Evolutionary conservation across 2,329 filamentous ascomycete species (phyloP).

Genomic region (Fusarium annulatum): DNA sequence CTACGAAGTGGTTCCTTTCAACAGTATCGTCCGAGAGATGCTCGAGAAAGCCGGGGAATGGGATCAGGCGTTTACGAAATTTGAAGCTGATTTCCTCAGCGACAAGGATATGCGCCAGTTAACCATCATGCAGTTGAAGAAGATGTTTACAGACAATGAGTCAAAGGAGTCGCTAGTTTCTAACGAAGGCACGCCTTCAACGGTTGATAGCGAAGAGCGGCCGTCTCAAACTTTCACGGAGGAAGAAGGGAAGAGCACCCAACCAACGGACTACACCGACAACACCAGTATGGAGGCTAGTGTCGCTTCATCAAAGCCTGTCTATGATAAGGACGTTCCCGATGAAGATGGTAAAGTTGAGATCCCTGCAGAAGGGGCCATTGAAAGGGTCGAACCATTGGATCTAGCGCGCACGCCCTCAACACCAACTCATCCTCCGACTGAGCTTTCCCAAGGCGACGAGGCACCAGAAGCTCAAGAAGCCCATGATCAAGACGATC

Average conservation of each 20-base stretch:
- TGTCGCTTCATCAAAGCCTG: constrained; percentile 41
- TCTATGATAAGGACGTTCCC: constrained; percentile 36
- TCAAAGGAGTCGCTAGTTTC: constrained; percentile 79
- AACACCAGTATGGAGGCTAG: constrained; percentile 49
- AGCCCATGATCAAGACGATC: not conserved
- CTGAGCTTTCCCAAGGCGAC: constrained; percentile 13
- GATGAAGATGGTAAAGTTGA: constrained; percentile 49
- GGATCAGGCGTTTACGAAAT: constrained; percentile 90
- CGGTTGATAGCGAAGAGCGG: constrained; percentile 61
- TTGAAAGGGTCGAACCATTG: constrained; percentile 61
- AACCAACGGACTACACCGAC: constrained; percentile 55
- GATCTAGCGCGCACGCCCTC: constrained; percentile 58
- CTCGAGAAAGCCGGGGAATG: constrained; percentile 93
- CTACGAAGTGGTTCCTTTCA: constrained; percentile 95
- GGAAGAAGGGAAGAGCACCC: constrained; percentile 59
- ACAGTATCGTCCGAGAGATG: constrained; percentile 87
- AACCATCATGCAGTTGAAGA: constrained; percentile 91
- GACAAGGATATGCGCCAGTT: constrained; percentile 96
- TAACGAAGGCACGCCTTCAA: constrained; percentile 72
- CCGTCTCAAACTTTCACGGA: constrained; percentile 59
- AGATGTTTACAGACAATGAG: constrained; percentile 92
- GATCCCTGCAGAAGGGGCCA: constrained; percentile 48
- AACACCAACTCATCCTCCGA: constrained; percentile 34
- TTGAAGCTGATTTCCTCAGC: constrained; percentile 92
- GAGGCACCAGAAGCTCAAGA: constrained; percentile 7